phyloP scores from a whole-genome alignment of 1,139 yeast genomes.

The Geotrichum europaeum region DNA sequence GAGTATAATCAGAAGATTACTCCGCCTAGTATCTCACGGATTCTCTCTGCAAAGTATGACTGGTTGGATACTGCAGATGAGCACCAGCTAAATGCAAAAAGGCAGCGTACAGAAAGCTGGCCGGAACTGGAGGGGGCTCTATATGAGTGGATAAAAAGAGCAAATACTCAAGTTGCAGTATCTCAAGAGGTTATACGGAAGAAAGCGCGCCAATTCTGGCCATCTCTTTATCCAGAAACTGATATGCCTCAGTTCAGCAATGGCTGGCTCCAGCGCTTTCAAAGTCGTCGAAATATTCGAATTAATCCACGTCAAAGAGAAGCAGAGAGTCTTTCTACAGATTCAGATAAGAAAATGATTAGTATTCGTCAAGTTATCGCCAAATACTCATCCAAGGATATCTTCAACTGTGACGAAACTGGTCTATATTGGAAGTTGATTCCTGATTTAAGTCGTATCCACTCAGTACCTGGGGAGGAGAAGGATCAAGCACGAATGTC shows the following conservation, averaged over 20 bases:
- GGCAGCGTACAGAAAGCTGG: background rate
- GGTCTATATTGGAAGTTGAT: background rate
- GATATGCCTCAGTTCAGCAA: background rate
- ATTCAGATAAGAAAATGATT: background rate
- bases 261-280: background rate
- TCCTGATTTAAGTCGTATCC: background rate
- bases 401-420: background rate
- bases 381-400: background rate
- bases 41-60: background rate
- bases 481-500: background rate
- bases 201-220: background rate
- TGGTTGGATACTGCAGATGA: background rate
- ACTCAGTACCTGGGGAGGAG: background rate
- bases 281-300: background rate
- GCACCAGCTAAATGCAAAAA: no score
- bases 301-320: background rate
- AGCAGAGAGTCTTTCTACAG: background rate
- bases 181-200: background rate
- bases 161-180: background rate
- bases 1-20: background rate
- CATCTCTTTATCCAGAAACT: background rate
- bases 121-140: background rate
- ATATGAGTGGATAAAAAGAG: background rate
- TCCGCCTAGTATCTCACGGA: background rate
- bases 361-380: background rate